Evolutionary conservation across 495 filamentous ascomycete genomes (phyloP), one percentile per base, ranked within the genome.

Genomic region (Penicillium salamii): DNA sequence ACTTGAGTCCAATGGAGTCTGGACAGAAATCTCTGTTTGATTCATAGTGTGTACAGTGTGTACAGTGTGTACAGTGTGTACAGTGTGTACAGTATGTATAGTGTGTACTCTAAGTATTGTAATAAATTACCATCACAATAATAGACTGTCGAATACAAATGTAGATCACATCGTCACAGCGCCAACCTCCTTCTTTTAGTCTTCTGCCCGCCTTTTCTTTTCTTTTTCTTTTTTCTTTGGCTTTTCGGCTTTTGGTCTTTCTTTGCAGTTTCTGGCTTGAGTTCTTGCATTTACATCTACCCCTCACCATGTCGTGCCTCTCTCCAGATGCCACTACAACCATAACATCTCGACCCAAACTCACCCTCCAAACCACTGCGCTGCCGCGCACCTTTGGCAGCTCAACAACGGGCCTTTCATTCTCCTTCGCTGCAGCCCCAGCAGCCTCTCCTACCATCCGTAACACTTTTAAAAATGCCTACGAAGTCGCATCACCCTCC

Each of bases 381-480:
- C 63, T 80, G 1, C 71, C 76, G 19, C 63, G 66, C 12, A 72
- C 77, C n/a, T 80, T 78, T 45, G 78, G 80, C 54, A 76, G 67
- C 20, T 79, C 75, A 6, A 70, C 71, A 2, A 80, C 78, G 3
- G 78, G 79, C 26, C 64, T 86, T 46, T 78, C 77, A 19, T 65
- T 83, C 41, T 71, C 80, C 23, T 67, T 79, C 35, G 76, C 83
- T 28, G 65, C 83, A 2, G 77, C 86, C 33, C 73, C 86, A 14
- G 80, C 79, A 24, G 74, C 76, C 8, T 91, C 88, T 7, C 88
- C 89, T 5, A 93, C 89, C 4, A 70, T 83, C 18, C 86, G 88
- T 64, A 95, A 92, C 63, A 95, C 89, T 29, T 85, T 90, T 55
- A 83, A 81, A 26, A 93, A 95, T 64, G 81, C 83, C 47, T 90